Conservation (phyloP, 768 basidiomycete species). For the Baorangia bicolor region DNA sequence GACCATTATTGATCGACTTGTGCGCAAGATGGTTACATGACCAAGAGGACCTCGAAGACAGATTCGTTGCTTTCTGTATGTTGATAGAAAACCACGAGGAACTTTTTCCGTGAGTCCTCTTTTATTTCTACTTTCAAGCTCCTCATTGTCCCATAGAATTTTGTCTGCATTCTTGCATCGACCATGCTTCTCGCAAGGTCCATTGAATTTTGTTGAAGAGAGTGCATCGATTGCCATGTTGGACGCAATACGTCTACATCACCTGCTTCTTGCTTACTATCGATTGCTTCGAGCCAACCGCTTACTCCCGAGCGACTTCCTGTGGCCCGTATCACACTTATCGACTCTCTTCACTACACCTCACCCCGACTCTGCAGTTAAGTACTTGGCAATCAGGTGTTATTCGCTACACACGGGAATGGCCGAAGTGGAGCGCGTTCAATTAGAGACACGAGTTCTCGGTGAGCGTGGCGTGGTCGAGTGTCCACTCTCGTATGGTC, state of each 20-base stretch:
- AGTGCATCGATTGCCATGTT: conserved; percentile 29
- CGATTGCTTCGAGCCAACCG: conserved; percentile 76
- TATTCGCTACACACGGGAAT: conserved; percentile 76
- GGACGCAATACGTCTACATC: conserved; percentile 55
- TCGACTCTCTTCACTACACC: conserved; percentile 45
- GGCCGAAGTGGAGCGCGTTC: conserved; percentile 72
- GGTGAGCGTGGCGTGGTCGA: conserved; percentile 61
- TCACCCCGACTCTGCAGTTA: conserved; percentile 62
- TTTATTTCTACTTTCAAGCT: background rate
- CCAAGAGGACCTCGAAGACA: conserved; percentile 45
- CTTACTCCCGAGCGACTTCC: conserved; percentile 56
- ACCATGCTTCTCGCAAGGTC: conserved; percentile 48
- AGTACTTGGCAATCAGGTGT: conserved; percentile 72
- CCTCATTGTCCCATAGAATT: conserved; percentile 41
- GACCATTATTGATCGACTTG: conserved; percentile 78
- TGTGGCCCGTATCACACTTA: conserved; percentile 55
- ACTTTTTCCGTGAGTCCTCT: conserved; percentile 60
- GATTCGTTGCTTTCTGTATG: conserved; percentile 58
- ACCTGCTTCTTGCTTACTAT: conserved; percentile 75
- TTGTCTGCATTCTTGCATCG: conserved; percentile 50
- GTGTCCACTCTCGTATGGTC: conserved; percentile 58
- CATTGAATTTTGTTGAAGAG: conserved; percentile 46
- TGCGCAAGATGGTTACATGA: conserved; percentile 79
- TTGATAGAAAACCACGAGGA: conserved; percentile 70
- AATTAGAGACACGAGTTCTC: conserved; percentile 58